Evolutionary conservation across 1,139 yeast species (phyloP), one percentile per base, ranked within the genome.

Genomic region (Debaryomycetaceae sp.): DNA sequence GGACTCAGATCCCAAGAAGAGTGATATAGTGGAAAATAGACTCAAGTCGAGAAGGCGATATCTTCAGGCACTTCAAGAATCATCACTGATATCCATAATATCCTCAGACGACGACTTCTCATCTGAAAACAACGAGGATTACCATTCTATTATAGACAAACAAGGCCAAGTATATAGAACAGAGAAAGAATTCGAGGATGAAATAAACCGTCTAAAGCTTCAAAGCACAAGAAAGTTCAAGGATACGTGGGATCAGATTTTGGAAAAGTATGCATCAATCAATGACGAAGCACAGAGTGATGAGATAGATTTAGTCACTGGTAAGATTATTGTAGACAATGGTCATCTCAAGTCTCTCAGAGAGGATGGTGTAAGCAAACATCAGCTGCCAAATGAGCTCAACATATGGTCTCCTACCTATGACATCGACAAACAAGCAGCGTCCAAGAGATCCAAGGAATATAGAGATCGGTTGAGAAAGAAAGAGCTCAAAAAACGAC

Each of bases 281-380:
- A 75, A 73, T 41, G 80, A 75, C 50, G 68, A 68, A 2, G 62
- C 66, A 11, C 83, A 80, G 49, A 84, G 87, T 42, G 91, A 85
- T 57, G 75, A 83, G 29, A 67, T 85, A n/a, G 87, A 85, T 56
- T 57, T 85, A 27, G 56, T 59, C 5, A 79, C 87, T 0, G 89
- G 90, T 1, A 68, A 73, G 42, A 75, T 85, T 5, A 59, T 80
- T 3, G 74, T 67, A 14, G 87, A 85, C 53, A 76, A 78, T 46
- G 93, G 93, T 1, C 93, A 85, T 59, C 53, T 85, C 24, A 62
- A 75, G 43, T 73, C 80, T 3, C 53, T 78, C 40, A 51, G 51
- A 40, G 11, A n/a, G 8, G 42, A 40, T 6, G 33, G 38, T 8
- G 31, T 2, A 8, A 47, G 47, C 11, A 43, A 49, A 31, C 38